Base-by-base conservation (phyloP, 2,329 filamentous ascomycete genomes). In the Paradendryphiella salina region DNA sequence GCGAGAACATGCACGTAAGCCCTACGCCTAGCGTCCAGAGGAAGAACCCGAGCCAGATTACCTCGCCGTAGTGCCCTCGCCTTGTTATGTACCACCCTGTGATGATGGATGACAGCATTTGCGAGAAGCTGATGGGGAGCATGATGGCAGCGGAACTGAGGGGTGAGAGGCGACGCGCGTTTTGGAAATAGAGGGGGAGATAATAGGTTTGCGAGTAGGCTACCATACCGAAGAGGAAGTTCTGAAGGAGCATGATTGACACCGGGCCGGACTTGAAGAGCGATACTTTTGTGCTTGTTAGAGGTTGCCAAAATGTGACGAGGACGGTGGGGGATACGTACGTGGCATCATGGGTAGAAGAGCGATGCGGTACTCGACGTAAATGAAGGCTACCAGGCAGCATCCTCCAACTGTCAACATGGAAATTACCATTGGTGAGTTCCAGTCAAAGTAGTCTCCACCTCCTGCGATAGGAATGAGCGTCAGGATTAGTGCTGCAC, bases 401-500 rank as follows among this genome's bases (percentile, higher is more conserved):
- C 77, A 61, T 0, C 69, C 68, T 13, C 81, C 81, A 10, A 84
- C 70, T 0, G 71, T 69, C 10, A 87, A 71, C 82, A 86, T 84
- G 31, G 77, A 76, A 17, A 86, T 83, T 1, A 84, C 79, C 76
- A 84, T 77, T 0, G 82, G 74, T 8, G 79, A 82, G 21, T 75
- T 61, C 81, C 81, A 84, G 3, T 74, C 66, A 54, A 84, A 85
- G 51, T 83, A 82, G 0, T 78, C 76, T 1, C 80, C 82, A 49
- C 81, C 83, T 13, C 83, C 83, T 2, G 83, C 85, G 10, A 87
- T 79, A 0, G 85, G 85, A 36, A 88, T 84, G 14, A 87, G 74
- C 1, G 87, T 59, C 10, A 86, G 75, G 8, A 87, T 79, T 21
- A 85, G 79, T 0, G 79, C 83, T 5, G 79, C 70, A 0, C 81